Evolutionary conservation across 768 basidiomycete genomes (phyloP).

Genomic region (Dacryopinax spathularia): DNA sequence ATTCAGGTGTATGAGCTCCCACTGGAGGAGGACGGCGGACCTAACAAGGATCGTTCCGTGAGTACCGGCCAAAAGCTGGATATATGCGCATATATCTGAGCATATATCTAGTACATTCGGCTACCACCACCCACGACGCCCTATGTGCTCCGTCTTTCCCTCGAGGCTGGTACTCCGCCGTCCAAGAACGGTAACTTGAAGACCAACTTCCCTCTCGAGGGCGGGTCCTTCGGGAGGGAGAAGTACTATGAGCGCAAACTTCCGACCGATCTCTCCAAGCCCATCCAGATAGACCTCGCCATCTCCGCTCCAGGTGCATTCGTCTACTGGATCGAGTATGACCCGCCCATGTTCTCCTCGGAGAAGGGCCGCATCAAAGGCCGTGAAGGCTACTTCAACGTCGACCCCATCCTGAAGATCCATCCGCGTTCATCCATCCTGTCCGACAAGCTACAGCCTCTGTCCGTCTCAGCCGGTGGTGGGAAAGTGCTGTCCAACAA

Average conservation of each 20-base stretch:
- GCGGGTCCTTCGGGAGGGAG: constrained; percentile 67
- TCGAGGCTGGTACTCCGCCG: constrained; percentile 85
- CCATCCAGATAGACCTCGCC: constrained; percentile 85
- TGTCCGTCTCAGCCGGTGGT: constrained; percentile 41
- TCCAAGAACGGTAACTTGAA: constrained; percentile 82
- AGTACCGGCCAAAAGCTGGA: constrained; percentile 20
- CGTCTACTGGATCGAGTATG: constrained; percentile 89
- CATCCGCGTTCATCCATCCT: constrained; percentile 67
- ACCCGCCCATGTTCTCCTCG: constrained; percentile 31
- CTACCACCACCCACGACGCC: constrained; percentile 81
- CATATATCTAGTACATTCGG: constrained; percentile 63
- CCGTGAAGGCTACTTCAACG: constrained; percentile 87
- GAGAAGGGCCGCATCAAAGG: constrained; percentile 56
- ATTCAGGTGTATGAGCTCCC: constrained; percentile 75
- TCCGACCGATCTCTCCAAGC: constrained; percentile 73
- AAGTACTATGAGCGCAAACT: constrained; percentile 58
- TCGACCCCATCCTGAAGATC: constrained; percentile 74
- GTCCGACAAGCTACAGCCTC: constrained; percentile 30
- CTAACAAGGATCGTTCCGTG: constrained; percentile 70
- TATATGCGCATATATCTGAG: constrained; percentile 6
- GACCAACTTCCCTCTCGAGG: constrained; percentile 94
- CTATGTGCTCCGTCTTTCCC: constrained; percentile 79
- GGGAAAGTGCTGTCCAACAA: constrained; percentile 34
- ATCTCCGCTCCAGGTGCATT: constrained; percentile 96
- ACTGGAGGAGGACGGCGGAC: constrained; percentile 83